A percentile compares a stretch with the other conserved stretches of the same genome.
These are phyloP conservation scores for Shiraia sp. DNA, from an alignment of 2,329 filamentous ascomycete genomes.

Conservation along the genomic window DNA sequence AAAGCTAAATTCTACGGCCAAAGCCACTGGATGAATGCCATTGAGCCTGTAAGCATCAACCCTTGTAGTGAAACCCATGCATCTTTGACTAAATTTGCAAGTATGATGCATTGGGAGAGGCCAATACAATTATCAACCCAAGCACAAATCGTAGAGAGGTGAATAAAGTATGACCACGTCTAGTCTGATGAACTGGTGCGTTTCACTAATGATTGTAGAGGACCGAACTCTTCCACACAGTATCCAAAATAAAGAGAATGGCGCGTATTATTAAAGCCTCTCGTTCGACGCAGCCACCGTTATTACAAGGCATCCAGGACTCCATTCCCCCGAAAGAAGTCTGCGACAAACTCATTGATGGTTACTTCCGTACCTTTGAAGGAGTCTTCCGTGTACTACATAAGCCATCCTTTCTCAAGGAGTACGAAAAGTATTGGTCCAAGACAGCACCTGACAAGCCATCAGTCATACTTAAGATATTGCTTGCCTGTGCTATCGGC, in stretches of 20 bases:
- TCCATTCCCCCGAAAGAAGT: conserved; percentile 53
- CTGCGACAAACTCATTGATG: conserved; percentile 53
- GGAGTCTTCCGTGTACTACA: conserved; percentile 55
- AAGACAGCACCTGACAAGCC: conserved; percentile 44
- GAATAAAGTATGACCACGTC: conserved; percentile 10
- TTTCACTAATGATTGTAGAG: background rate
- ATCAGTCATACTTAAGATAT: conserved; percentile 58
- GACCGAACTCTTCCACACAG: conserved; percentile 23
- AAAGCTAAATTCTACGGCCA: conserved; percentile 62
- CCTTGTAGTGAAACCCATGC: too few species aligned
- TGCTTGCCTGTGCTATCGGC: conserved; percentile 41
- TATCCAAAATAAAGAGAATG: conserved; percentile 55
- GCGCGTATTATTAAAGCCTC: conserved; percentile 56
- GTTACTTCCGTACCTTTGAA: conserved; percentile 57
- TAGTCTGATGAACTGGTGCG: too few species aligned
- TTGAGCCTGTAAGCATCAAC: conserved; percentile 33
- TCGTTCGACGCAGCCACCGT: conserved; percentile 45
- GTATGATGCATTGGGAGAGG: conserved; percentile 22
- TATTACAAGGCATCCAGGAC: conserved; percentile 46
- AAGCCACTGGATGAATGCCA: conserved; percentile 53
- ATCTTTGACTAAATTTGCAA: conserved; percentile 4
- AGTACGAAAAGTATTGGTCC: conserved; percentile 58
- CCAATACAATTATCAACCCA: conserved; percentile 36
- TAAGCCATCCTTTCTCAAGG: conserved; percentile 53
- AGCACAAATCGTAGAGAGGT: conserved; percentile 45